phyloP scores from a whole-genome alignment of 2,329 filamentous ascomycete genomes.

The Anthostomella pinea region DNA sequence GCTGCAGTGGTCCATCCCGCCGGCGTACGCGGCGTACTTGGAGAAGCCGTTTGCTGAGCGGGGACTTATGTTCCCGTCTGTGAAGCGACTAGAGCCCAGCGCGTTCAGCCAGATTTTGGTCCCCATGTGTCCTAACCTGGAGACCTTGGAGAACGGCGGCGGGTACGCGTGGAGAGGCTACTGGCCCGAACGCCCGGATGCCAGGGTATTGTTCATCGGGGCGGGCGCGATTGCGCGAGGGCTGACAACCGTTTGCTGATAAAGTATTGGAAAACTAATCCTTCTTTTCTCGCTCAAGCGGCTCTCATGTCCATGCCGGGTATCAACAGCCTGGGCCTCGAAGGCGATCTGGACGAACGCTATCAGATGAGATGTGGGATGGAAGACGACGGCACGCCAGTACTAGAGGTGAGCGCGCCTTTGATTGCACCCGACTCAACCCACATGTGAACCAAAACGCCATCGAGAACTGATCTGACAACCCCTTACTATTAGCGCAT shows the following conservation, averaged over 20 bases:
- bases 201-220: conserved; percentile 1
- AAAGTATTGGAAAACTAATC: too few species aligned
- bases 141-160: neutral
- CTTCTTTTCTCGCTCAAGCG: too few species aligned
- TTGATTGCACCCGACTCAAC: too few species aligned
- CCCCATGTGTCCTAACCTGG: conserved; percentile 8
- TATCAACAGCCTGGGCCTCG: too few species aligned
- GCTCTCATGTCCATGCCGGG: too few species aligned
- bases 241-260: too few species aligned
- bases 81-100: conserved; percentile 1
- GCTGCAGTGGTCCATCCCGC: conserved; percentile 3
- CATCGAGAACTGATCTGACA: too few species aligned
- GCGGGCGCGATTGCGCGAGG: conserved; percentile 1
- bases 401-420: conserved; percentile 1
- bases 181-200: too few species aligned
- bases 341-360: too few species aligned
- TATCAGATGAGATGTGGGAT: conserved; percentile 6
- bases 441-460: too few species aligned
- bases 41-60: conserved; percentile 1
- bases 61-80: conserved; percentile 5
- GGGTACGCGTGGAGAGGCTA: neutral
- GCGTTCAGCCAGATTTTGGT: conserved; percentile 5
- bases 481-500: too few species aligned
- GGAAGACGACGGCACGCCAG: neutral
- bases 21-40: neutral